Evolutionary conservation across 139 green algal genomes (phyloP).

Genomic region (Tetradesmus lagerheimii): DNA sequence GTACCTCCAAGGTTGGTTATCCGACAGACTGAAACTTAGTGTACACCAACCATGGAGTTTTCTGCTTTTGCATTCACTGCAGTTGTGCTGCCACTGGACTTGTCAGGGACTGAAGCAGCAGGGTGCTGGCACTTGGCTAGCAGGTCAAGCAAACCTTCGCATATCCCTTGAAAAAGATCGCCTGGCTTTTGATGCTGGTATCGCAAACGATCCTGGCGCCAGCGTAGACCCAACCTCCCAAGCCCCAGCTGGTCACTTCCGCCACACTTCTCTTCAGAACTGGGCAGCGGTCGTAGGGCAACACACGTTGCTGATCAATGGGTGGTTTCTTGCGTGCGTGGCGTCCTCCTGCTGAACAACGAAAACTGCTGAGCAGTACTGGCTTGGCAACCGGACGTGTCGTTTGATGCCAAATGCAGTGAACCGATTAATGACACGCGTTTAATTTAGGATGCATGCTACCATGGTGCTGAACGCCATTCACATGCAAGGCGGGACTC

Average conservation of each 20-base stretch:
- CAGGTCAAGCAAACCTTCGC: not conserved
- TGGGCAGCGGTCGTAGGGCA: not conserved
- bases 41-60: not conserved
- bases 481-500: slow-evolving; percentile 2
- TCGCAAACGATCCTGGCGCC: not conserved
- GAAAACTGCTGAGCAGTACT: not conserved
- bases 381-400: not conserved
- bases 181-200: not conserved
- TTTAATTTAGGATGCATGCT: not conserved
- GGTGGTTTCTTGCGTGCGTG: not conserved
- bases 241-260: not conserved
- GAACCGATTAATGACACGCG: not conserved
- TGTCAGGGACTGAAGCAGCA: not conserved
- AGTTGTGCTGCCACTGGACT: not conserved
- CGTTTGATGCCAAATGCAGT: not conserved
- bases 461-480: not conserved
- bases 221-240: slow-evolving; percentile 2
- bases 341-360: not conserved
- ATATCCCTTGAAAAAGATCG: no score
- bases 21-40: not conserved
- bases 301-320: not conserved
- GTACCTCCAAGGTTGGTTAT: not conserved
- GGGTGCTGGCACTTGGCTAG: not conserved
- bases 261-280: not conserved
- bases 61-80: not conserved